phyloP scores from a whole-genome alignment of 257 asterid genomes.

The Mitragyna speciosa region DNA sequence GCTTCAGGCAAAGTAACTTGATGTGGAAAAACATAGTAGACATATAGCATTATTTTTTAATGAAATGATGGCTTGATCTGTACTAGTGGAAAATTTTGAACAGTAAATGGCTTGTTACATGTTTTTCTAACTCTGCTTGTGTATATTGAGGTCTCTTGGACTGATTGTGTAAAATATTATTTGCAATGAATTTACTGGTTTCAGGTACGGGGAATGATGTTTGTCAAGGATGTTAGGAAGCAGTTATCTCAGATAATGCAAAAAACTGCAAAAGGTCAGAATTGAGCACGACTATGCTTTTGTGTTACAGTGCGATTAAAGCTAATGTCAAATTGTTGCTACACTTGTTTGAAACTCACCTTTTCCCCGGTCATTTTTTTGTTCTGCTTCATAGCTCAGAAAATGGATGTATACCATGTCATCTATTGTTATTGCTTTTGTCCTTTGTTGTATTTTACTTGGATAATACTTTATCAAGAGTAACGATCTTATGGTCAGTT shows the following conservation, averaged over 20 bases:
- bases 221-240: constrained; percentile 82
- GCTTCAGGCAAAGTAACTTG: not conserved
- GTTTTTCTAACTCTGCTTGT: too few species aligned
- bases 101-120: too few species aligned
- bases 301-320: not conserved
- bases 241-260: constrained; percentile 93
- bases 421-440: not conserved
- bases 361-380: not conserved
- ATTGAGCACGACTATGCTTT: not conserved
- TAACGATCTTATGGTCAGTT: not conserved
- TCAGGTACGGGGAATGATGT: constrained; percentile 90
- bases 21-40: not conserved
- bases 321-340: not conserved
- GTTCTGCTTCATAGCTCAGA: not conserved
- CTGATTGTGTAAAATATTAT: constrained; percentile 6
- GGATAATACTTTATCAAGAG: not conserved
- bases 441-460: not conserved
- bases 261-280: constrained; percentile 72
- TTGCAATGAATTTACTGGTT: constrained; percentile 31
- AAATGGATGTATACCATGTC: not conserved
- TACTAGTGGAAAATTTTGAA: too few species aligned
- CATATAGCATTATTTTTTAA: not conserved
- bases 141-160: not conserved
- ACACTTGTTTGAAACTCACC: not conserved
- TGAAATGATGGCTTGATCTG: not conserved